Conservation (phyloP, 345 rosid species). For the Hibiscus mutabilis region DNA sequence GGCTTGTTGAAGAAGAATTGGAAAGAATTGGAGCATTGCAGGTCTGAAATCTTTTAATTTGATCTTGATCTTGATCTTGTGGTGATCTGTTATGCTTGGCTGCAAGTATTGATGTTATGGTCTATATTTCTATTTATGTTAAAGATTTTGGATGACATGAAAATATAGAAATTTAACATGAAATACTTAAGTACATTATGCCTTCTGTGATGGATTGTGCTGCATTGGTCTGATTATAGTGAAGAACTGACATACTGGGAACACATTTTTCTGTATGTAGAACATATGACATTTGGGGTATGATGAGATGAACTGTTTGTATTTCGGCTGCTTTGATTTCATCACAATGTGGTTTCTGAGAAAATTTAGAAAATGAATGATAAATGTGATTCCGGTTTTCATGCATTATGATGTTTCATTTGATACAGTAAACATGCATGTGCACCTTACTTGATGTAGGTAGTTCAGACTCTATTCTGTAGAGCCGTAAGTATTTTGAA, state of each 20-base stretch:
- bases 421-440: neutral
- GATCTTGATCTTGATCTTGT: neutral
- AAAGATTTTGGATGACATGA: neutral
- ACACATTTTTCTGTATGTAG: neutral
- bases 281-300: neutral
- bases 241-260: neutral
- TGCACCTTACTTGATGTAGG: neutral
- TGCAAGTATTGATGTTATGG: neutral
- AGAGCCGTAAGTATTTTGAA: neutral
- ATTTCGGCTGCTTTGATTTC: neutral
- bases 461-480: neutral
- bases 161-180: neutral
- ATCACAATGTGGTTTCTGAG: neutral
- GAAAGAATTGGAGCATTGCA: neutral
- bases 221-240: neutral
- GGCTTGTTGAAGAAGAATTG: neutral
- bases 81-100: neutral
- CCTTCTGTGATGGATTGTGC: neutral
- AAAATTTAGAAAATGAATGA: neutral
- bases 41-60: neutral
- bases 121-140: neutral
- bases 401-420: conserved; percentile 3
- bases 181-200: neutral
- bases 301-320: neutral
- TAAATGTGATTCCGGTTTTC: neutral